Percentiles rank a stretch among this genome's conserved stretches.
These are phyloP conservation scores for Verticillium nonalfalfae DNA, from an alignment of 2,329 filamentous ascomycete genomes.

Conservation along the genomic window DNA sequence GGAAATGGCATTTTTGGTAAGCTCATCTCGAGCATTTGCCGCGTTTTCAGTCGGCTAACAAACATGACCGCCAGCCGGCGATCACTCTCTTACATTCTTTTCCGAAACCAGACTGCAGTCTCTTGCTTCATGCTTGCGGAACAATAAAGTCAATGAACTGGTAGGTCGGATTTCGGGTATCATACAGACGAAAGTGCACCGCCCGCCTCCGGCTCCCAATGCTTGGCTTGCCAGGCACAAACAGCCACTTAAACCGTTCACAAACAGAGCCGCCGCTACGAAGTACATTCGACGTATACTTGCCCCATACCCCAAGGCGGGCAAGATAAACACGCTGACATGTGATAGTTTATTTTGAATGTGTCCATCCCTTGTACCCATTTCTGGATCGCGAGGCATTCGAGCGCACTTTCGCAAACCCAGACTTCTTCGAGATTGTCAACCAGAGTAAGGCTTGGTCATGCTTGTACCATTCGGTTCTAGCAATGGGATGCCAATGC, in stretches of 20 bases:
- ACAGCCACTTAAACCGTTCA: background rate
- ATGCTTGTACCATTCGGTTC: conserved; percentile 28
- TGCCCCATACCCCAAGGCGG: too few relatives aligned
- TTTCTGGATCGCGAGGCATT: conserved; percentile 30
- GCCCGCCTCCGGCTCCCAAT: background rate
- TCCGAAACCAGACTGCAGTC: conserved; percentile 22
- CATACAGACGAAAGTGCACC: conserved; percentile 12
- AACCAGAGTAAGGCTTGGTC: conserved; percentile 22
- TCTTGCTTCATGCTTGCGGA: conserved; percentile 18
- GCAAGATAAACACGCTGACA: background rate
- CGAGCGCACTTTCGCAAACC: conserved; percentile 20
- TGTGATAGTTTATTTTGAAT: conserved; percentile 27
- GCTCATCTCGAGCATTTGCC: background rate
- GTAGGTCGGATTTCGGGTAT: conserved; percentile 18
- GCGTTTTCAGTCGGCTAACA: background rate
- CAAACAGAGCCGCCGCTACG: conserved; percentile 1
- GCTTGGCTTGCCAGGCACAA: background rate
- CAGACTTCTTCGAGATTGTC: conserved; percentile 17
- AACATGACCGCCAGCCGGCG: background rate
- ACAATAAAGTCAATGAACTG: conserved; percentile 21
- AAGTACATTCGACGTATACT: conserved; percentile 8
- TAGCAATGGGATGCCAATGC: conserved; percentile 30
- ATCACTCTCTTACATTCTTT: conserved; percentile 20
- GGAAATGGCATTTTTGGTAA: conserved; percentile 20
- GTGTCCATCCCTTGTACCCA: conserved; percentile 30